Evolutionary conservation across 2,329 filamentous ascomycete genomes (phyloP), one percentile per base, ranked within the genome.

Genomic region (Lachnellula arida): DNA sequence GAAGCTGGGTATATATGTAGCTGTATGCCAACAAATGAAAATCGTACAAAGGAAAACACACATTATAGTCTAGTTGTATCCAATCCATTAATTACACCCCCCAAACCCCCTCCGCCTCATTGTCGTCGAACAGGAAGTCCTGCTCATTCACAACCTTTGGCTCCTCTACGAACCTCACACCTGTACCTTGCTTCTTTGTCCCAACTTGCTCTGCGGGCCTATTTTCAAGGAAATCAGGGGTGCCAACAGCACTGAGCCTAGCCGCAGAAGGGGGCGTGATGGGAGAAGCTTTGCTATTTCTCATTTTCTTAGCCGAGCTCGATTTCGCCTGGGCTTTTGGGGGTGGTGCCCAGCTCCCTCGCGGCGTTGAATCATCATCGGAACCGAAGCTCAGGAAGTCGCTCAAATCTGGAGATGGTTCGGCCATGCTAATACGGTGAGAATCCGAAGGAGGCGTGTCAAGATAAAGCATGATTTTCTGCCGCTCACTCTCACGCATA

Each of bases 321-420:
- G 60, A 53, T 49, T 58, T 56, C 1, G 49, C 51, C 3, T 51
- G 56, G 43, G 46, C 57, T 43, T 47, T 59, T 12, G 23, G 52
- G 32, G 55, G 22, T 25, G 57, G 46, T 6, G 50, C 58, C 53
- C 60, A 60, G 47, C 57, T 60, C 9, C 54, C 57, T 43, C 62
- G 58, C 3, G 66, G 67, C 0, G 64, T 68, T 5, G 58, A 59
- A n/a, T 67, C 66, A 15, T 65, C 65, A 40, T 68, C 67, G 2
- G 63, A 67, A 0, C 57, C 67, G 44, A 61, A 64, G 19, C 50
- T 65, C 8, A 67, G 47, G 46, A 67, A 68, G 46, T 67, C 67
- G 42, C 60, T 63, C 14, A 67, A 44, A 44, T 69, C 66, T 2
- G 67, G 66, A 44, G 65, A 67, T n/a, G 66, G 64, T 47, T 68